Percentiles rank a stretch among this genome's conserved stretches.
phyloP scores from a whole-genome alignment of 2,329 filamentous ascomycete genomes.

The Drechslerella stenobrocha region DNA sequence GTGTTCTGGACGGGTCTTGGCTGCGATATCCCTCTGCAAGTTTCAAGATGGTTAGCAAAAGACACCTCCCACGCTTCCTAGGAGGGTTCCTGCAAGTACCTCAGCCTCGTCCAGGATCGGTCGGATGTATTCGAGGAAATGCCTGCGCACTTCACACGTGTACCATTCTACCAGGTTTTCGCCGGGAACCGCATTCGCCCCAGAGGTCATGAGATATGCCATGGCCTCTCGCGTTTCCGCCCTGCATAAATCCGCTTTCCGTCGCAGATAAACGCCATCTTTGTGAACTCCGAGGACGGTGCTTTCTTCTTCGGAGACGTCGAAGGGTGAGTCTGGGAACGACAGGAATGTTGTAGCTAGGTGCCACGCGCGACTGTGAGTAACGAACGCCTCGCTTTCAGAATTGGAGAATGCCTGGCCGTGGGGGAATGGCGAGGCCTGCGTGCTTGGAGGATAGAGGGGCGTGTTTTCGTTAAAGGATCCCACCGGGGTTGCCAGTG shows the following conservation, averaged over 20 bases:
- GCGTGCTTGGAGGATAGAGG: conserved; percentile 35
- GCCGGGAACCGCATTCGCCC: conserved; percentile 36
- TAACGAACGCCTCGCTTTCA: conserved; percentile 44
- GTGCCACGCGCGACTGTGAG: conserved; percentile 51
- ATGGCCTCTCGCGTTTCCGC: conserved; percentile 50
- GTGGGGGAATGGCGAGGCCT: conserved; percentile 28
- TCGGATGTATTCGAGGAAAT: conserved; percentile 52
- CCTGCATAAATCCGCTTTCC: conserved; percentile 48
- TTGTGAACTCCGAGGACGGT: conserved; percentile 43
- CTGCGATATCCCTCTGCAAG: conserved; percentile 18
- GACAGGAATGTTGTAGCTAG: conserved; percentile 51
- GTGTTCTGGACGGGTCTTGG: conserved; percentile 34
- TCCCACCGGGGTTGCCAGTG: conserved; percentile 45
- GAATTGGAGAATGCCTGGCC: conserved; percentile 32
- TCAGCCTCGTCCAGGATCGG: conserved; percentile 48
- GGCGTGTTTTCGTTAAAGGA: conserved; percentile 49
- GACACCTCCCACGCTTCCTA: background rate
- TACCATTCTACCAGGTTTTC: conserved; percentile 53
- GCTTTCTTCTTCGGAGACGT: conserved; percentile 43
- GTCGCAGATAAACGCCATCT: conserved; percentile 38
- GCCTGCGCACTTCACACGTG: conserved; percentile 52
- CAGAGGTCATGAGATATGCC: conserved; percentile 49
- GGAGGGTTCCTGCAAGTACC: conserved; percentile 5
- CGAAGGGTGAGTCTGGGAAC: conserved; percentile 50
- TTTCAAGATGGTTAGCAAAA: conserved; percentile 1